Percentiles rank a stretch among this genome's conserved stretches.
Conservation (phyloP, 306 rosid genomes). For the Arachis hypogaea region DNA sequence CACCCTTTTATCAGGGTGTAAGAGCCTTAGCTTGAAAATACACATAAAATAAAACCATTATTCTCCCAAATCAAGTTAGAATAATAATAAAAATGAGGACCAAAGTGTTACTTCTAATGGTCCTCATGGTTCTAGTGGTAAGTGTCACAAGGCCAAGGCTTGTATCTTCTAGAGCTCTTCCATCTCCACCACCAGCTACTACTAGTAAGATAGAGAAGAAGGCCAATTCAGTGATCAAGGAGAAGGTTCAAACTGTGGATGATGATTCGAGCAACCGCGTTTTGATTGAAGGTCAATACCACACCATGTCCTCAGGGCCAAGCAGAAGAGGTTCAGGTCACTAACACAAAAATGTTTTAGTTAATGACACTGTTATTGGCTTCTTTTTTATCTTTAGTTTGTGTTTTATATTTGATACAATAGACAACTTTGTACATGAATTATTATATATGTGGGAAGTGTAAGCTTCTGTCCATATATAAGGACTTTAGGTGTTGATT, state of each 20-base stretch:
- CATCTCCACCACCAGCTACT: constrained; percentile 11
- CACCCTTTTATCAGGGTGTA: constrained; percentile 47
- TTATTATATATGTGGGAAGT: constrained; percentile 27
- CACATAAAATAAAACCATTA: not conserved
- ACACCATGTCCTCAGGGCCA: constrained; percentile 76
- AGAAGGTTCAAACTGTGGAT: constrained; percentile 16
- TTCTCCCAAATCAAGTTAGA: constrained; percentile 10
- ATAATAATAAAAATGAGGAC: constrained; percentile 45
- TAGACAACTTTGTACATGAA: constrained; percentile 42
- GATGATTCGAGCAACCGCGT: constrained; percentile 24
- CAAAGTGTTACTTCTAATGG: constrained; percentile 31
- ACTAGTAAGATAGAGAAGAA: not conserved
- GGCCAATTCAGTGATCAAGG: not conserved
- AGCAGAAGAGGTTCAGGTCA: constrained; percentile 90
- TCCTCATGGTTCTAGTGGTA: constrained; percentile 40
- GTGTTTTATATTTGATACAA: constrained; percentile 19
- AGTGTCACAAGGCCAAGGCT: constrained; percentile 33
- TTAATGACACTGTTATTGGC: constrained; percentile 6
- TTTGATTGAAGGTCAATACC: constrained; percentile 41
- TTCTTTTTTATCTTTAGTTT: constrained; percentile 3
- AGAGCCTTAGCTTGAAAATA: not conserved
- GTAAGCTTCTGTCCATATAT: constrained; percentile 41
- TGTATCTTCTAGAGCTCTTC: constrained; percentile 50
- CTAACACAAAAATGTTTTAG: constrained; percentile 39
- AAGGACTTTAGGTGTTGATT: constrained; percentile 39